Percentiles rank a stretch among this genome's conserved stretches.
Evolutionary conservation across 352 stramenopile genomes (phyloP).

Genomic region (Phytophthora nicotianae): DNA sequence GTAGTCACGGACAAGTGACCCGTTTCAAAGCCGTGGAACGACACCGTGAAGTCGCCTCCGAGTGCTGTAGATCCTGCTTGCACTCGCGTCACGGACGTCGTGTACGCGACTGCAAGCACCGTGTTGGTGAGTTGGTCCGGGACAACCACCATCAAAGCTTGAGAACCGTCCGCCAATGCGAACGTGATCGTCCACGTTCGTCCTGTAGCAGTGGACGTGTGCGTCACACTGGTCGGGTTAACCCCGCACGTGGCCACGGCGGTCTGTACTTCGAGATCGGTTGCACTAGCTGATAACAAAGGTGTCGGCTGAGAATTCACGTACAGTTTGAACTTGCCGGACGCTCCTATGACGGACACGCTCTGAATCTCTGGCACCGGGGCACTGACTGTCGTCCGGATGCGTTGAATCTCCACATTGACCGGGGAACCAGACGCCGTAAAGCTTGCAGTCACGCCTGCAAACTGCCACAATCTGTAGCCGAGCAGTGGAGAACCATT

Average conservation of each 20-base stretch:
- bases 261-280: constrained; percentile 46
- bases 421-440: constrained; percentile 82
- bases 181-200: constrained; percentile 80
- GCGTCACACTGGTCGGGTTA: constrained; percentile 54
- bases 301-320: constrained; percentile 63
- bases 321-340: constrained; percentile 76
- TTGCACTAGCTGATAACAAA: constrained; percentile 51
- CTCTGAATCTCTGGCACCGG: constrained; percentile 76
- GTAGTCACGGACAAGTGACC: constrained; percentile 58
- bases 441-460: constrained; percentile 70
- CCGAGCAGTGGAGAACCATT: constrained; percentile 84
- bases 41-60: constrained; percentile 83
- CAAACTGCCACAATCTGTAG: constrained; percentile 95
- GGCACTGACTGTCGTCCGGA: constrained; percentile 73
- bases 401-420: constrained; percentile 89
- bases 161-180: constrained; percentile 43
- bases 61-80: constrained; percentile 55
- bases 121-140: constrained; percentile 67
- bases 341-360: constrained; percentile 65
- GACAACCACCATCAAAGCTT: constrained; percentile 62
- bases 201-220: constrained; percentile 45
- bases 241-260: constrained; percentile 65
- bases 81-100: constrained; percentile 50
- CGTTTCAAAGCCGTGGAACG: constrained; percentile 82
- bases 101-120: constrained; percentile 45